These are phyloP conservation scores for Lasiosphaeria hispida DNA, from an alignment of 495 filamentous ascomycete genomes.

Conservation along the genomic window DNA sequence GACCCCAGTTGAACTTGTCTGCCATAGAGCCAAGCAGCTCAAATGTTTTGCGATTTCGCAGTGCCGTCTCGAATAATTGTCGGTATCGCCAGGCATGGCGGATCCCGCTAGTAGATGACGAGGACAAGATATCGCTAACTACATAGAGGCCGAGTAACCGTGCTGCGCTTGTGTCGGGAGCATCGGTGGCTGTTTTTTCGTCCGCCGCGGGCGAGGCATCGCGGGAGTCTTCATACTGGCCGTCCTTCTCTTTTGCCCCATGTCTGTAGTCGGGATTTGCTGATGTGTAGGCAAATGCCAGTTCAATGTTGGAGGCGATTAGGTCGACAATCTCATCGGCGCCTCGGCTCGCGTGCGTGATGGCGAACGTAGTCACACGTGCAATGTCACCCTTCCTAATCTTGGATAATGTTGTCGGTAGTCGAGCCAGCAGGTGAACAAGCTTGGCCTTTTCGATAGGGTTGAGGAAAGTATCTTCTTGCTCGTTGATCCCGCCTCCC, in stretches of 20 bases:
- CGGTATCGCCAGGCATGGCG: slow-evolving; percentile 90
- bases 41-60: slow-evolving; percentile 71
- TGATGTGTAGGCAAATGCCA: slow-evolving; percentile 65
- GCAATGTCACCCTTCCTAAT: slow-evolving; percentile 85
- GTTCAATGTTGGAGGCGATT: slow-evolving; percentile 75
- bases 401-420: slow-evolving; percentile 72
- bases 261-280: slow-evolving; percentile 49
- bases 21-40: slow-evolving; percentile 77
- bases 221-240: slow-evolving; percentile 28
- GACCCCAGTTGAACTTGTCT: slow-evolving; percentile 75
- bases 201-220: slow-evolving; percentile 38
- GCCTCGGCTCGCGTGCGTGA: slow-evolving; percentile 72
- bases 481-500: slow-evolving; percentile 36
- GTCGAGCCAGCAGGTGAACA: slow-evolving; percentile 71
- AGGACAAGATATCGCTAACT: slow-evolving; percentile 84
- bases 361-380: slow-evolving; percentile 82
- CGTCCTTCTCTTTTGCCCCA: slow-evolving; percentile 41
- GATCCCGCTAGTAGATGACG: slow-evolving; percentile 77
- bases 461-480: slow-evolving; percentile 73
- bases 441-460: slow-evolving; percentile 83
- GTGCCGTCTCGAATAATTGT: slow-evolving; percentile 74
- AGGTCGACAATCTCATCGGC: slow-evolving; percentile 88
- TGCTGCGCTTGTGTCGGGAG: slow-evolving; percentile 64
- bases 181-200: slow-evolving; percentile 32
- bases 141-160: slow-evolving; percentile 82